Base-by-base conservation (phyloP, 768 basidiomycete genomes). In the Chalciporus pseudorubinellus region DNA sequence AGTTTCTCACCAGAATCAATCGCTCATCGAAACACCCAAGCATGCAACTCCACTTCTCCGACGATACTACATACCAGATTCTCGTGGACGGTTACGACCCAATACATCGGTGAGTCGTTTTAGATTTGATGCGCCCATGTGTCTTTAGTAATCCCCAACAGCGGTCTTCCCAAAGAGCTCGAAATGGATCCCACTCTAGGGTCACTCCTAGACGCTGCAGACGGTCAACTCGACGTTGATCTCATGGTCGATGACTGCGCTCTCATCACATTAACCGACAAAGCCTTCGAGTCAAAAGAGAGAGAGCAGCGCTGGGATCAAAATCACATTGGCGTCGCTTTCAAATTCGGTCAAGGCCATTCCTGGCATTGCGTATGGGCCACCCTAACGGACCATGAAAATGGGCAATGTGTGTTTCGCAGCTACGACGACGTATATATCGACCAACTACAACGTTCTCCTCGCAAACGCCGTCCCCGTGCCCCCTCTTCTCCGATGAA, bases 301-400 rank as follows among this genome's bases (percentile, higher is more conserved):
- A 56, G 54, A 51, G 64, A 56, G 46, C 60, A 68, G 34, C 62
- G 69, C 6, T 74, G 72, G 71, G 59, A 65, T 34, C 65, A 74
- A 50, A 66, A 68, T 51, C 70, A 72, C 49, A 63, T 57, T 16
- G 71, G 63, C 9, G 68, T 85, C 19, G 83, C 79, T 19, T 69
- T 85, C 68, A 82, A 81, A 56, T 82, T 82, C 52, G 63, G 70
- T 38, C 76, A 73, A 64, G 67, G 73, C 33, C 56, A 38, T 36
- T 62, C 62, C n/a, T 86, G 83, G 83, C 80, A 83, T 51, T 84
- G 81, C 64, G 75, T 85, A 31, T 85, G 80, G 81, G 83, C 82
- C n/a, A 75, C 74, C 22, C 72, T 83, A 52, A 70, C 75, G 20
- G 83, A 84, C 54, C 71, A 76, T 52, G 76, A 82, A 59, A 62